Evolutionary conservation across 2,329 filamentous ascomycete species (phyloP), one percentile per base, ranked within the genome.

Genomic region (Neophaeococcomyces aloes): DNA sequence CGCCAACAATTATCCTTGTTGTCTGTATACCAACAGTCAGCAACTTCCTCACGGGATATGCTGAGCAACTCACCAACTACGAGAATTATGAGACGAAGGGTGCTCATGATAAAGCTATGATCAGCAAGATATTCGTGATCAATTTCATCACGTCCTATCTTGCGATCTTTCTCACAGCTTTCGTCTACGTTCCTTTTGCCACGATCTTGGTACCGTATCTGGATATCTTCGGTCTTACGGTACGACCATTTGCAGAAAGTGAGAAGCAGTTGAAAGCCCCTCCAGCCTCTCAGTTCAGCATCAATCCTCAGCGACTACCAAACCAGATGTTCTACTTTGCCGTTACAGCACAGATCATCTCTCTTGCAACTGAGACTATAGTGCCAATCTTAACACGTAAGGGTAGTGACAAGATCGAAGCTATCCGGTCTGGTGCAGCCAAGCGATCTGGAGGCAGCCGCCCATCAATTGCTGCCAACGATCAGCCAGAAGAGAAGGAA

Each of bases 141-240:
- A 94, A 95, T 68, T 94, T 95, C 65, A 89, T 96, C 64, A 94
- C 87, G 4, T 94, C 88, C 0, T 96, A 95, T 61, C 78, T 94
- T 41, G 84, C 86, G 1, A 81, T 93, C n/a, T 81, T 94, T 58
- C 74, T 96, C 14, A 95, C 88, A 0, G 86, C 88, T 0, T 96
- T 95, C 55, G 79, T 95, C 50, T 96, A 95, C 57, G 85, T 94
- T 15, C 89, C 89, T 0, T 96, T 96, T 56, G 89, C 86, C 11
- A 78, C 79, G 47, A 64, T 86, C 35, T 76, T 98, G 8, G 78
- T 91, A 0, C 89, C 91, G 0, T 83, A 93, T 58, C 76, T 98
- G 3, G 80, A 94, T 54, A 67, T 95, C 46, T 89, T 94, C 66
- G 76, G 78, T 49, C 65, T 80, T 11, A 79, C 82, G 0, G 83